Evolutionary conservation across 139 green algal species (phyloP).

Genomic region (Micractinium conductrix): DNA sequence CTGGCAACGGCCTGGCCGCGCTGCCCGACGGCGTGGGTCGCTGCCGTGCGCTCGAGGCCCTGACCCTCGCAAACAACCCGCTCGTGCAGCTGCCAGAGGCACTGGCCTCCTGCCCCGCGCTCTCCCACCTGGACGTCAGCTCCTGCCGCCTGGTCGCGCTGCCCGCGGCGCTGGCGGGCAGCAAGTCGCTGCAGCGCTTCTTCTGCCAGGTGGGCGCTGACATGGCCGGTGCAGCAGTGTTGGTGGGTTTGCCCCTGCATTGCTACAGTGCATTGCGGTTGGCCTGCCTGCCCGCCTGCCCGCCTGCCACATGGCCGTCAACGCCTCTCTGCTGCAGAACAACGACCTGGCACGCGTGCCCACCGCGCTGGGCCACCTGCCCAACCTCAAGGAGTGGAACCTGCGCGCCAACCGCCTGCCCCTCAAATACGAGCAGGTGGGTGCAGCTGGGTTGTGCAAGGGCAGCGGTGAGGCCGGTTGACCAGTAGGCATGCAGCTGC

Average conservation of each 20-base stretch:
- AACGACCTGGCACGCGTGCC: conserved; percentile 11
- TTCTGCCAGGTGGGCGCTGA: conserved; percentile 10
- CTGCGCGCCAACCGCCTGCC: conserved; percentile 28
- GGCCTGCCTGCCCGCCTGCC: not conserved
- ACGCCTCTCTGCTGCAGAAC: not conserved
- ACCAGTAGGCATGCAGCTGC: too few species aligned
- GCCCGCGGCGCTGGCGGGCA: conserved; percentile 30
- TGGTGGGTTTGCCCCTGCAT: not conserved
- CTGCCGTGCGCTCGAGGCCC: conserved; percentile 68
- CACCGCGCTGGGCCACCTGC: conserved; percentile 7
- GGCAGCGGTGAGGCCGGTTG: not conserved
- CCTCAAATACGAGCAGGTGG: conserved; percentile 2
- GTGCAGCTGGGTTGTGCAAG: not conserved
- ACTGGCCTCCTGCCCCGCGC: conserved; percentile 67
- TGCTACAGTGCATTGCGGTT: not conserved
- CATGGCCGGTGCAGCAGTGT: not conserved
- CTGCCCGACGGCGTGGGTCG: conserved; percentile 63
- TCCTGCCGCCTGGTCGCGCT: conserved; percentile 76
- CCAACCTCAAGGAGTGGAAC: conserved; percentile 23
- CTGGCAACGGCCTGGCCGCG: conserved; percentile 71
- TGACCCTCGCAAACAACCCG: conserved; percentile 81
- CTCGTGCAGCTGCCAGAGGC: conserved; percentile 77
- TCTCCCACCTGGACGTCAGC: conserved; percentile 80
- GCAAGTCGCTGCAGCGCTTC: conserved; percentile 19
- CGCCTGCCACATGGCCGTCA: not conserved